phyloP scores from a whole-genome alignment of 805 yeast species.

The Barnettozyma pratensis region DNA sequence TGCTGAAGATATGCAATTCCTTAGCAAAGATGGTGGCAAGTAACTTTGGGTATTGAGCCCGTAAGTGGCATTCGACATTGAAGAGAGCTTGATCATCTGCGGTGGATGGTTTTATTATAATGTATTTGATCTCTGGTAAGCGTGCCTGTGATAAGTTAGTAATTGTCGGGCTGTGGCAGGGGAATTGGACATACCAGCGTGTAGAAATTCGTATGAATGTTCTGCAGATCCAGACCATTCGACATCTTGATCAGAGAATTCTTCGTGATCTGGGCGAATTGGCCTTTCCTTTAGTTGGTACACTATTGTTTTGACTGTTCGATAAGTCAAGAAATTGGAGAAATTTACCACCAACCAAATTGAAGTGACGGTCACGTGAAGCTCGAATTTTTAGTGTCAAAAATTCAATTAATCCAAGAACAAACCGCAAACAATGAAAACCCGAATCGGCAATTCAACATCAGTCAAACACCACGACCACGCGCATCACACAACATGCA shows the following conservation, averaged over 20 bases:
- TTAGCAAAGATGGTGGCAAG: slow-evolving; percentile 35
- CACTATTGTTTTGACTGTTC: no score
- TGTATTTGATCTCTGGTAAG: slow-evolving; percentile 17
- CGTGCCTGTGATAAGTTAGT: slow-evolving; percentile 2
- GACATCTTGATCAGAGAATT: background rate
- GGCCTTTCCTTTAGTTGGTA: no score
- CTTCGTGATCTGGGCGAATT: no score
- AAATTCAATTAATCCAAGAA: no score
- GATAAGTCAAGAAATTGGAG: no score
- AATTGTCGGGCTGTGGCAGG: background rate
- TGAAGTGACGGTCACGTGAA: no score
- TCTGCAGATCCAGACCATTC: slow-evolving; percentile 14
- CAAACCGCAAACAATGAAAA: no score
- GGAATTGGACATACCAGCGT: slow-evolving; percentile 17
- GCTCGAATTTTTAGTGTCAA: no score
- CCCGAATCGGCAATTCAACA: no score
- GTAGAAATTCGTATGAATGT: slow-evolving; percentile 18
- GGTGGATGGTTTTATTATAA: slow-evolving; percentile 10
- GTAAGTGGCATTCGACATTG: slow-evolving; percentile 34
- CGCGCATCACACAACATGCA: no score
- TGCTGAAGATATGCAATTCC: slow-evolving; percentile 40
- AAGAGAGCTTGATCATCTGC: slow-evolving; percentile 36
- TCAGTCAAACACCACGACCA: no score
- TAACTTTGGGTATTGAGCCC: slow-evolving; percentile 30
- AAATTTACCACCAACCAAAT: no score